These are phyloP conservation scores for Ustilago crameri DNA, from an alignment of 1,284 basidiomycete species.

Conservation along the genomic window DNA sequence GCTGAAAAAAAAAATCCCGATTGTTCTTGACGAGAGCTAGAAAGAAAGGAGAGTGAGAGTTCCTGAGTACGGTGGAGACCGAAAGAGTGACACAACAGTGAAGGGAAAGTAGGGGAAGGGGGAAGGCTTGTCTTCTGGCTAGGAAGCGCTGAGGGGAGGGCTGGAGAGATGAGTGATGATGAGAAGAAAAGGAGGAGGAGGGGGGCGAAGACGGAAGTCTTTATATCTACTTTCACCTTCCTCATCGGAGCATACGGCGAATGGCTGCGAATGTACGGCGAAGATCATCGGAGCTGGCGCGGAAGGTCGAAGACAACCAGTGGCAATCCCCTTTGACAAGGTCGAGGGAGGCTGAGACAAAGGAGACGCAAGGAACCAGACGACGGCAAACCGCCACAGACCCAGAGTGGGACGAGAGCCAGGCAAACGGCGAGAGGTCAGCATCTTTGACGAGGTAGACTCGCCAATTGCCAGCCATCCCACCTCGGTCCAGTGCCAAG, in stretches of 20 bases:
- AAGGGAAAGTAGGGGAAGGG: slow-evolving; percentile 8
- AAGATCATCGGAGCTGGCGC: slow-evolving; percentile 2
- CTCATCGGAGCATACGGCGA: slow-evolving; percentile 18
- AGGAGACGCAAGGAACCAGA: too few species aligned
- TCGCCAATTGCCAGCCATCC: slow-evolving; percentile 5
- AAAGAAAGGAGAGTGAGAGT: slow-evolving; percentile 24
- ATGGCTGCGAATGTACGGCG: slow-evolving; percentile 18
- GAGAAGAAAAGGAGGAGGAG: slow-evolving; percentile 30
- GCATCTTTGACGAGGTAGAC: neutral
- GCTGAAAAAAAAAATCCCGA: neutral
- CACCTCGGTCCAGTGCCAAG: slow-evolving; percentile 4
- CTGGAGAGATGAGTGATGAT: slow-evolving; percentile 22
- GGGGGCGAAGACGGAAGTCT: slow-evolving; percentile 19
- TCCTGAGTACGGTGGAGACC: slow-evolving; percentile 34
- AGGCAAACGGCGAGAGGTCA: slow-evolving; percentile 11
- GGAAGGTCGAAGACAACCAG: slow-evolving; percentile 4
- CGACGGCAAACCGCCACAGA: neutral
- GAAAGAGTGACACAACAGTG: slow-evolving; percentile 14
- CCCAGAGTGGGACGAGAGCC: neutral
- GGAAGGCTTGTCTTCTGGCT: slow-evolving; percentile 28
- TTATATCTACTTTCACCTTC: slow-evolving; percentile 29
- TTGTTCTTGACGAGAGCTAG: slow-evolving; percentile 5
- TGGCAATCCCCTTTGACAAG: neutral
- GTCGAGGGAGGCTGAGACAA: too few species aligned
- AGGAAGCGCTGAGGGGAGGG: slow-evolving; percentile 28